phyloP scores from a whole-genome alignment of 108 stramenopile genomes.

The Cyclotella cryptica region DNA sequence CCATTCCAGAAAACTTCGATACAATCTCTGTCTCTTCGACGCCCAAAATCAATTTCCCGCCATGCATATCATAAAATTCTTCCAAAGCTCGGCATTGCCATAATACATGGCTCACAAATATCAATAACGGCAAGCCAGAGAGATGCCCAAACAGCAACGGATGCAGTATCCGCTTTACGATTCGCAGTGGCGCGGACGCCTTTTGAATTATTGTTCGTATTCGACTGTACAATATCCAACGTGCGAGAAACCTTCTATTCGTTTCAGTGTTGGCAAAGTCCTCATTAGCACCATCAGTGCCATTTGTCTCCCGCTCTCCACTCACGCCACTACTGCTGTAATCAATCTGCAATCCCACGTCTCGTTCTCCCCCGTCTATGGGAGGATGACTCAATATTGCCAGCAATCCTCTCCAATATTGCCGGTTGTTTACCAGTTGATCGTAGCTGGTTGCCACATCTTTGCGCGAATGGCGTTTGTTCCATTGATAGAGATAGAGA shows the following conservation, averaged over 20 bases:
- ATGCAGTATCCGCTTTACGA: constrained; percentile 25
- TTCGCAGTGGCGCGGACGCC: neutral
- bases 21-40: neutral
- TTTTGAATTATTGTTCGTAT: constrained; percentile 9
- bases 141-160: constrained; percentile 47
- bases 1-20: constrained; percentile 20
- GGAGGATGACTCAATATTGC: constrained; percentile 61
- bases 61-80: constrained; percentile 40
- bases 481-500: constrained; percentile 60
- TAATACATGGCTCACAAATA: constrained; percentile 61
- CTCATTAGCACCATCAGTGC: neutral
- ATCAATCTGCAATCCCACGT: neutral
- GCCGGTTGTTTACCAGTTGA: constrained; percentile 52
- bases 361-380: constrained; percentile 39
- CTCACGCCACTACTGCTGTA: constrained; percentile 3
- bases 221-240: neutral
- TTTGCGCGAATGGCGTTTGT: constrained; percentile 37
- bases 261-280: neutral
- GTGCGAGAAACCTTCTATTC: neutral
- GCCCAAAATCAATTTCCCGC: constrained; percentile 31
- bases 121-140: constrained; percentile 61
- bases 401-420: constrained; percentile 49
- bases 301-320: neutral
- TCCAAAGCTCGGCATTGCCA: constrained; percentile 76
- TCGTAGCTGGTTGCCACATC: constrained; percentile 52